A percentile compares a stretch with the other conserved stretches of the same genome.
phyloP scores from a whole-genome alignment of 2,329 filamentous ascomycete species.

The Clarireedia paspali region DNA sequence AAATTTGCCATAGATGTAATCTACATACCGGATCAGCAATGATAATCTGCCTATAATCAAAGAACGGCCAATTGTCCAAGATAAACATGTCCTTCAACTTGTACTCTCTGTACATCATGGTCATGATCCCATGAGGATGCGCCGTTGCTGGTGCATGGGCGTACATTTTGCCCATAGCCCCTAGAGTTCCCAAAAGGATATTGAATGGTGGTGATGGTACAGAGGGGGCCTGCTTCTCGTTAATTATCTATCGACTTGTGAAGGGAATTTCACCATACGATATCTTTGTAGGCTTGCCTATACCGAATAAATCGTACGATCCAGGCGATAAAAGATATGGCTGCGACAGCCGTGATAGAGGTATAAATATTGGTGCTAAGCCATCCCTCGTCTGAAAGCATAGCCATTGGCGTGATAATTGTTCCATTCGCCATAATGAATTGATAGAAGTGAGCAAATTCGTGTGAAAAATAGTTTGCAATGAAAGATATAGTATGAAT shows the following conservation, averaged over 20 bases:
- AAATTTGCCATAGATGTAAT: not conserved
- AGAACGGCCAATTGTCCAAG: constrained; percentile 8
- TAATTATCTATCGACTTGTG: not conserved
- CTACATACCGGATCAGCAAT: constrained; percentile 7
- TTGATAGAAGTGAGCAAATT: not conserved
- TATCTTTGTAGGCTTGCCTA: not conserved
- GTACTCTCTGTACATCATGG: constrained; percentile 5
- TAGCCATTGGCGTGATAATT: not conserved
- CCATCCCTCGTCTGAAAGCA: not conserved
- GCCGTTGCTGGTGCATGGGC: not conserved
- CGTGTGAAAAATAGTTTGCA: too few species aligned
- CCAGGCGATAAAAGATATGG: not conserved
- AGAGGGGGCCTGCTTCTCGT: not conserved
- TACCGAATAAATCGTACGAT: not conserved
- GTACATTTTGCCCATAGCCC: constrained; percentile 1
- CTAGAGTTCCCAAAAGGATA: constrained; percentile 1
- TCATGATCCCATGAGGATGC: constrained; percentile 9
- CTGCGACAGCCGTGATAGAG: not conserved
- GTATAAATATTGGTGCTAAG: not conserved
- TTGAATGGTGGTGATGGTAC: constrained; percentile 6
- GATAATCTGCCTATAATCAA: constrained; percentile 3
- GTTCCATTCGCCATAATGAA: not conserved
- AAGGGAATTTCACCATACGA: not conserved
- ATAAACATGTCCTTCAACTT: constrained; percentile 1
- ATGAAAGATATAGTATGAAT: too few species aligned